These are phyloP conservation scores for Dryas alaskensis DNA, from an alignment of 306 rosid species.

Conservation along the genomic window DNA sequence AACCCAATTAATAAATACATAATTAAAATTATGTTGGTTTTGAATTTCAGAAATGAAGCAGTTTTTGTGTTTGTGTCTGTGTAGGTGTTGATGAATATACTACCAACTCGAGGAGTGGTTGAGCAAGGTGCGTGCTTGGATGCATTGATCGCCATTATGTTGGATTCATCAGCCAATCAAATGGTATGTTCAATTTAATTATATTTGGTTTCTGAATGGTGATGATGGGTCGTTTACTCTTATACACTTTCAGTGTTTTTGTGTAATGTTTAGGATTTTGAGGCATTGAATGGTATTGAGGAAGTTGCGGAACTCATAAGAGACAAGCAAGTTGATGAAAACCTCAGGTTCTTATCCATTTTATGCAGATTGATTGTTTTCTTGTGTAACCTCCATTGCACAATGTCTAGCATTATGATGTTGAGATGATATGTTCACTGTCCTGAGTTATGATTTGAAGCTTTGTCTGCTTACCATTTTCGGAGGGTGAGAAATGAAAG, in stretches of 20 bases:
- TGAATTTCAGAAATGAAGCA: conserved; percentile 8
- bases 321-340: conserved; percentile 84
- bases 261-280: conserved; percentile 61
- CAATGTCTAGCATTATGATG: background rate
- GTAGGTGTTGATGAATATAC: conserved; percentile 81
- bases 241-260: background rate
- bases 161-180: conserved; percentile 88
- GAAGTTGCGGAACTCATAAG: conserved; percentile 85
- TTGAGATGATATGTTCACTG: background rate
- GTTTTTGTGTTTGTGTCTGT: conserved; percentile 4
- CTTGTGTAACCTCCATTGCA: background rate
- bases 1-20: conserved; percentile 13
- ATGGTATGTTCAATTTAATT: conserved; percentile 47
- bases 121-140: conserved; percentile 93
- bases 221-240: background rate
- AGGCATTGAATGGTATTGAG: conserved; percentile 67
- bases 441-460: background rate
- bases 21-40: conserved; percentile 4
- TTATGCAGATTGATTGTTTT: background rate
- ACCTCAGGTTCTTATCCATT: conserved; percentile 61
- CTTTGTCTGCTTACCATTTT: background rate
- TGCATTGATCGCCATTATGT: conserved; percentile 79
- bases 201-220: background rate
- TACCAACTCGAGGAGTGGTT: conserved; percentile 70
- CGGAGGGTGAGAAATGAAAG: background rate